Conservation (phyloP, 257 asterid species). For the Solanum habrochaites region DNA sequence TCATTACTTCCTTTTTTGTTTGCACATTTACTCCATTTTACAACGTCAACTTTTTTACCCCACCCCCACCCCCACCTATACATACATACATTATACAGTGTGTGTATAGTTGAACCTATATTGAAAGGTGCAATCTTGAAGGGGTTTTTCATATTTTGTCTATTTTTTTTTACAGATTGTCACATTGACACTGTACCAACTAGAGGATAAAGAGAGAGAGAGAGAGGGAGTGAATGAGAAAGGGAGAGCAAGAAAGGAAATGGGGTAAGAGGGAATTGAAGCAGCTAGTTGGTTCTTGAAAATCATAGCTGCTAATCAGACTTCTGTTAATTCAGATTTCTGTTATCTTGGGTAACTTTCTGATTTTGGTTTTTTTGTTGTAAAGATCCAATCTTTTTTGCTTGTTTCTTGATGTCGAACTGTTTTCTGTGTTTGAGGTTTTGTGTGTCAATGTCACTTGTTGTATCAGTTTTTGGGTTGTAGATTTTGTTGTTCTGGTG, state of each 20-base stretch:
- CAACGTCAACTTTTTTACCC: background rate
- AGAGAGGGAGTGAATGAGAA: background rate
- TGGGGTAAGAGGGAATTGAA: slow-evolving; percentile 32
- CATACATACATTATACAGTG: background rate
- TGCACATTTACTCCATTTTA: background rate
- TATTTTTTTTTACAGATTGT: slow-evolving; percentile 17
- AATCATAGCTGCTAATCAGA: slow-evolving; percentile 56
- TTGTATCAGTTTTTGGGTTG: background rate
- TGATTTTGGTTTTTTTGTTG: background rate
- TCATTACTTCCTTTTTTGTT: background rate
- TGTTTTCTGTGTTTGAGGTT: background rate
- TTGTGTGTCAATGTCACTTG: background rate
- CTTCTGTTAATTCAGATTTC: slow-evolving; percentile 7
- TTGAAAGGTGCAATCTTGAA: background rate
- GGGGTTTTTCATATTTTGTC: background rate
- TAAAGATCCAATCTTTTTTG: background rate
- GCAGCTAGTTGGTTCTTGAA: slow-evolving; percentile 44
- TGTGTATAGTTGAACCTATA: background rate
- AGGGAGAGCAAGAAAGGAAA: slow-evolving; percentile 8
- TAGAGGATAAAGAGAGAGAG: background rate
- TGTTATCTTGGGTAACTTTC: background rate
- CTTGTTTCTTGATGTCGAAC: background rate
- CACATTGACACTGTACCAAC: slow-evolving; percentile 26
- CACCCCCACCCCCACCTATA: background rate
- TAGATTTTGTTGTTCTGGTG: background rate